Conservation (phyloP, 306 rosid species). For the Fragaria nilgerrensis region DNA sequence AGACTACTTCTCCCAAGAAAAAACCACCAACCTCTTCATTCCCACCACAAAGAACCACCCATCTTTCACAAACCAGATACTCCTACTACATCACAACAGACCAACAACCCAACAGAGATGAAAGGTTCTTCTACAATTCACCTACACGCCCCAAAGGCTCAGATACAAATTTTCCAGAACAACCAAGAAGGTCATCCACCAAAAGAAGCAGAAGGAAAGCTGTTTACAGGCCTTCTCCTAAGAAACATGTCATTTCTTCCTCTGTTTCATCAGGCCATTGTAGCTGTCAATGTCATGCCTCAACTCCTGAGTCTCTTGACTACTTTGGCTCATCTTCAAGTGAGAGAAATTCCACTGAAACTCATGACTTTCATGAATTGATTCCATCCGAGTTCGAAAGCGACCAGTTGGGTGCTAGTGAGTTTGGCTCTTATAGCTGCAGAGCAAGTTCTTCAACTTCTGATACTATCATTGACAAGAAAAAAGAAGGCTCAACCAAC, state of each 20-base stretch:
- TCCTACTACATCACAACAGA: slow-evolving; percentile 35
- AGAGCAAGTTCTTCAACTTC: slow-evolving; percentile 59
- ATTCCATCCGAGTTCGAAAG: slow-evolving; percentile 56
- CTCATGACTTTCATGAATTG: slow-evolving; percentile 34
- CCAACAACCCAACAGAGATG: slow-evolving; percentile 33
- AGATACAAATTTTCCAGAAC: slow-evolving; percentile 47
- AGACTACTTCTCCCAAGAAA: slow-evolving; percentile 34
- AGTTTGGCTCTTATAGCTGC: slow-evolving; percentile 23
- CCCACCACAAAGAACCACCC: slow-evolving; percentile 49
- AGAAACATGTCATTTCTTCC: slow-evolving; percentile 19
- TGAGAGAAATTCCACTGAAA: slow-evolving; percentile 43
- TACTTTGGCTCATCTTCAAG: slow-evolving; percentile 44
- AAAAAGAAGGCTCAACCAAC: slow-evolving; percentile 36
- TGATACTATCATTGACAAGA: slow-evolving; percentile 71
- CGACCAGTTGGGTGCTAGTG: slow-evolving; percentile 36
- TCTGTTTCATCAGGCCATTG: slow-evolving; percentile 29
- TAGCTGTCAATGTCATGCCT: slow-evolving; percentile 40
- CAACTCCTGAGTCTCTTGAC: slow-evolving; percentile 42
- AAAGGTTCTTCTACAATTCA: slow-evolving; percentile 37
- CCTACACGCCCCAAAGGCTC: slow-evolving; percentile 39
- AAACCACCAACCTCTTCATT: slow-evolving; percentile 39
- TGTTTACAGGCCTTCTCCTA: slow-evolving; percentile 70
- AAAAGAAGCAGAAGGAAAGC: slow-evolving; percentile 62
- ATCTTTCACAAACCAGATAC: slow-evolving; percentile 32
- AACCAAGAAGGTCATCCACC: slow-evolving; percentile 65